Evolutionary conservation across 805 yeast genomes (phyloP).

Genomic region (Tetrapisispora nanseiensis): DNA sequence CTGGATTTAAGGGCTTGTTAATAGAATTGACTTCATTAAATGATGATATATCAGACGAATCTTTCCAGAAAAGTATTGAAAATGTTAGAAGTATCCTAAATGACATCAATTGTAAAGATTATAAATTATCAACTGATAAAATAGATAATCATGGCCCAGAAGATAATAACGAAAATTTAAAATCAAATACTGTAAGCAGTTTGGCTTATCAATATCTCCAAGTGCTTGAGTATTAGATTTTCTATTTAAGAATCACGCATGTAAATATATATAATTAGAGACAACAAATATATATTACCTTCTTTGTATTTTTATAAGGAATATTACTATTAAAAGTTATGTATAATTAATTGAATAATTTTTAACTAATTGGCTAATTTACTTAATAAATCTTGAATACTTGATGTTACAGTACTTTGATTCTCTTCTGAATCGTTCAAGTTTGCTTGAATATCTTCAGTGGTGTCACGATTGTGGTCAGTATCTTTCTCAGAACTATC

Average conservation of each 20-base stretch:
- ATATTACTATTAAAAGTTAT: too few species aligned
- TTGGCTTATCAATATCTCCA: conserved; percentile 25
- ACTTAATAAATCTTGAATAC: conserved; percentile 29
- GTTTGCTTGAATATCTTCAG: too few species aligned
- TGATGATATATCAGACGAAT: conserved; percentile 6
- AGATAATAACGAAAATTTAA: conserved; percentile 10
- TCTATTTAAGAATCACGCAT: neutral
- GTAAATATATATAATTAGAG: neutral
- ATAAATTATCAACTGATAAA: conserved; percentile 11
- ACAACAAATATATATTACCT: neutral
- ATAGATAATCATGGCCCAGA: neutral
- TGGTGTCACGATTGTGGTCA: neutral
- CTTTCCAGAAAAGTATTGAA: conserved; percentile 12
- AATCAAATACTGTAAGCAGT: conserved; percentile 12
- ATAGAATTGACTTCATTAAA: conserved; percentile 17
- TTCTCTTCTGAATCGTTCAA: neutral
- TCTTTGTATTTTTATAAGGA: too few species aligned
- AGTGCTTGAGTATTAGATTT: conserved; percentile 16
- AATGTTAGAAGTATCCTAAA: conserved; percentile 12
- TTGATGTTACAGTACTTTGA: conserved; percentile 22
- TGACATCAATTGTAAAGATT: conserved; percentile 14
- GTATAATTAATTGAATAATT: too few species aligned
- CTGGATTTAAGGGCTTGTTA: conserved; percentile 27
- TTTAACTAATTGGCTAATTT: conserved; percentile 27
- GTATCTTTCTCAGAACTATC: neutral